Evolutionary conservation across 2,329 filamentous ascomycete genomes (phyloP).

Genomic region (Penicillium freii): DNA sequence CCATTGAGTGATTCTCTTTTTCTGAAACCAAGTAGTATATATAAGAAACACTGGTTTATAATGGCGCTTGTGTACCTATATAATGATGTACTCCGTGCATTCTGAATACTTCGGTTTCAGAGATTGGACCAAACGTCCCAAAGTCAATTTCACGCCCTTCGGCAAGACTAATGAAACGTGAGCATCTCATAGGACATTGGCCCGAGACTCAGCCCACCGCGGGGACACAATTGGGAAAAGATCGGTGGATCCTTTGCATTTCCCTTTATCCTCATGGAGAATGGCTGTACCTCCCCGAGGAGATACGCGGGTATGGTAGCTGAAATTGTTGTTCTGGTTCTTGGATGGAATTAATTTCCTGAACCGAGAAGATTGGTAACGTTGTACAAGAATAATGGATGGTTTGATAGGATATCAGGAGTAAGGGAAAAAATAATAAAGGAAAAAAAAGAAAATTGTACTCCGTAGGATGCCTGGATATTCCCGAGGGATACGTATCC

Average conservation of each 20-base stretch:
- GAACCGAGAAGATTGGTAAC: not conserved
- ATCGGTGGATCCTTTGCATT: conserved; percentile 18
- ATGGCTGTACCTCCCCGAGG: not conserved
- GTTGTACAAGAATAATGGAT: no score
- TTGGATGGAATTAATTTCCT: not conserved
- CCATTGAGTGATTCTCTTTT: not conserved
- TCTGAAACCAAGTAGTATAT: not conserved
- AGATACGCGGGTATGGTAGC: not conserved
- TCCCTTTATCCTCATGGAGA: conserved; percentile 2
- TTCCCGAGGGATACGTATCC: not conserved
- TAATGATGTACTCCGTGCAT: not conserved
- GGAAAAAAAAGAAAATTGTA: not conserved
- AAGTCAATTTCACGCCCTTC: conserved; percentile 32
- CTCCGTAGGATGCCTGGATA: not conserved
- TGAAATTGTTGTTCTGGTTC: not conserved
- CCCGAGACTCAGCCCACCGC: conserved; percentile 24
- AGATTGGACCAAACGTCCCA: not conserved
- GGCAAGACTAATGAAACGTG: conserved; percentile 20
- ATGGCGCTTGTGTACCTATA: not conserved
- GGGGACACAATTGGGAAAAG: conserved; percentile 31
- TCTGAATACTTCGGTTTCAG: not conserved
- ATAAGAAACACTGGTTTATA: not conserved
- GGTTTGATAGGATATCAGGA: not conserved
- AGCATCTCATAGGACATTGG: conserved; percentile 15
- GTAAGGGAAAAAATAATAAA: not conserved